Evolutionary conservation across 257 asterid species (phyloP), one percentile per base, ranked within the genome.

Genomic region (Nicotiana tomentosiformis): DNA sequence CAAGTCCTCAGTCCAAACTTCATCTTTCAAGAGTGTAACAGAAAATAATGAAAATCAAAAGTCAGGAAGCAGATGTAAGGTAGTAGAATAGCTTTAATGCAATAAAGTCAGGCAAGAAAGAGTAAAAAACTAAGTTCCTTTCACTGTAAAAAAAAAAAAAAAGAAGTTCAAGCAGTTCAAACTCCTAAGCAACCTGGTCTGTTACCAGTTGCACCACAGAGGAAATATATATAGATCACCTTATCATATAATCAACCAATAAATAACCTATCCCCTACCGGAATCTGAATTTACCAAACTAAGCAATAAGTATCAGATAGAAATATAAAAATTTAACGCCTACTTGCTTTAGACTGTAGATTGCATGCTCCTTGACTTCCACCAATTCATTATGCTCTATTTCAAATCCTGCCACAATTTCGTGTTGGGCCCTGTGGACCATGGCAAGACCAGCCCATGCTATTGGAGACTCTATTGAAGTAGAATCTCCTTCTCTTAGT

Each of bases 401-500:
- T 26, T 96, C 97, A 83, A 94, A 96, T 56, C 88, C 97, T 14
- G 99, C 91, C 79, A 97, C 97, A 84, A 96, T 94, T 91, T 96
- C 99, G 77, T 96, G 98, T 57, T 94, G 99, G 78, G 97, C 92
- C 87, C 91, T 94, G 92, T 94, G 98, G 84, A 84, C 98, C 93
- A 91, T 87, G 53, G 98, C 98, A 83, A 96, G 94, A 83, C 99
- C 99, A 20, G 98, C 93, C 99, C 99, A 96, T 35, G 97, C 98
- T 81, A 92, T 84, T 29, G 93, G 94, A 84, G 94, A 88, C 88
- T 96, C 99, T 81, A 92, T 91, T 84, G 82, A 72, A 49, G 88
- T 35, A 61, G 97, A 90, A 82, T 96, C 98, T 57, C 99, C 98
- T 86, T 96, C 99, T 85, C 98, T 91, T 69, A 94, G 83, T 62